Evolutionary conservation across 176 grass and related monocot genomes (phyloP).

Genomic region (Oryza rufipogon): DNA sequence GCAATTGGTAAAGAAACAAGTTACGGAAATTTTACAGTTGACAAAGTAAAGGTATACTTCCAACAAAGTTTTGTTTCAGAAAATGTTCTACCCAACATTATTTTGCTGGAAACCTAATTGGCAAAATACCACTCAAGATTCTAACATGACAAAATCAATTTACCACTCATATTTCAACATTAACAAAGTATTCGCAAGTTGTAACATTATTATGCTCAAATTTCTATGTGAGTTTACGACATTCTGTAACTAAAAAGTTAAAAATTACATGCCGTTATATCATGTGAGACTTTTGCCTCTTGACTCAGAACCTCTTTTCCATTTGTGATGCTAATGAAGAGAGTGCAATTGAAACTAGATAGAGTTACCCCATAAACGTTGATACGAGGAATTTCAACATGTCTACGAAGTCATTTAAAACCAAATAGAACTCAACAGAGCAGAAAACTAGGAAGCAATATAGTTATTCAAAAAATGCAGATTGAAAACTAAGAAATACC

Average conservation of each 20-base stretch:
- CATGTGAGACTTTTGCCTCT: conserved; percentile 10
- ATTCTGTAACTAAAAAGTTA: conserved; percentile 16
- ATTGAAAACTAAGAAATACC: not conserved
- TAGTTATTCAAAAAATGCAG: not conserved
- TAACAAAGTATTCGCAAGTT: conserved; percentile 12
- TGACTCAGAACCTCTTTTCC: conserved; percentile 1
- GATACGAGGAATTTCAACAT: not conserved
- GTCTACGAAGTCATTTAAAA: conserved; percentile 15
- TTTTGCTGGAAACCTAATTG: conserved; percentile 8
- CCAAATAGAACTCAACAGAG: not conserved
- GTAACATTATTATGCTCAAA: conserved; percentile 29
- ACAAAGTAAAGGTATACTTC: conserved; percentile 19
- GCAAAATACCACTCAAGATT: conserved; percentile 9
- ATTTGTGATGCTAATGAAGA: not conserved
- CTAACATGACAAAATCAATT: conserved; percentile 21
- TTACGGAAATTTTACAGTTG: not conserved
- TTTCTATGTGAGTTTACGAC: conserved; percentile 19
- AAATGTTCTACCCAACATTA: not conserved
- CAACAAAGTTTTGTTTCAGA: conserved; percentile 1
- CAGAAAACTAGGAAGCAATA: conserved; percentile 10
- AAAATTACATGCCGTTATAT: not conserved
- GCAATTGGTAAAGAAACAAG: conserved; percentile 22
- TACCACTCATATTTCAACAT: conserved; percentile 11
- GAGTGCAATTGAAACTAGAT: not conserved
- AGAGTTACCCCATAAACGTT: not conserved